Evolutionary conservation across 169 alveolate genomes (phyloP).

Genomic region (Amoebophrya sp.): DNA sequence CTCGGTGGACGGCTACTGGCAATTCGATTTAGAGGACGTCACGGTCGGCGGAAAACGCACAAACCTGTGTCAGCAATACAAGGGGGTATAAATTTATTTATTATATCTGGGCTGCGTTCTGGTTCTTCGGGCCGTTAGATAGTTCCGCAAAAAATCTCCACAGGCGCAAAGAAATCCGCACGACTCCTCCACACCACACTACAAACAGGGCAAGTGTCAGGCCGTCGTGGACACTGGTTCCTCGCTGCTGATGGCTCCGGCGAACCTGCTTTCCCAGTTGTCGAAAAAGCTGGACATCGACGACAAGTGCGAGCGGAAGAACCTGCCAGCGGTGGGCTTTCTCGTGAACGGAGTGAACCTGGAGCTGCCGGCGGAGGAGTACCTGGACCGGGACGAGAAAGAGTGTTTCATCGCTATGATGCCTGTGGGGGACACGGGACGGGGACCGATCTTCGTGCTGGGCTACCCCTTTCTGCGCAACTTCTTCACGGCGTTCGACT

Average conservation of each 20-base stretch:
- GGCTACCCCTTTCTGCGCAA: constrained; percentile 37
- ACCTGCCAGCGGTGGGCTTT: background rate
- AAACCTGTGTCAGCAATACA: background rate
- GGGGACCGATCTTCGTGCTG: constrained; percentile 24
- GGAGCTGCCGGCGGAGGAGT: background rate
- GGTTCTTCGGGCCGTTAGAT: too few relatives aligned
- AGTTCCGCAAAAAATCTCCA: too few relatives aligned
- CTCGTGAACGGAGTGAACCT: background rate
- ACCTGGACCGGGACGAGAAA: background rate
- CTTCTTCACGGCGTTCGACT: constrained; percentile 36
- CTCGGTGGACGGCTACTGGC: background rate
- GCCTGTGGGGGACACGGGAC: background rate
- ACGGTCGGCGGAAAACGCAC: background rate
- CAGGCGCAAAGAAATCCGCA: too few relatives aligned
- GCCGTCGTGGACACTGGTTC: background rate
- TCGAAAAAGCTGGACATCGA: background rate
- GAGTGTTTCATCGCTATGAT: background rate
- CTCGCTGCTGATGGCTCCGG: background rate
- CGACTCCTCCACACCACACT: background rate
- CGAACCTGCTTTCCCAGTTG: background rate
- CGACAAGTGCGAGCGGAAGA: background rate
- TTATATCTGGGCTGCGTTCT: too few relatives aligned
- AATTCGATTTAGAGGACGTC: background rate
- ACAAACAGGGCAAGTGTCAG: background rate
- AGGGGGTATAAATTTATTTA: background rate